phyloP scores from a whole-genome alignment of 2,329 filamentous ascomycete genomes.

The Blumeriella jaapii region DNA sequence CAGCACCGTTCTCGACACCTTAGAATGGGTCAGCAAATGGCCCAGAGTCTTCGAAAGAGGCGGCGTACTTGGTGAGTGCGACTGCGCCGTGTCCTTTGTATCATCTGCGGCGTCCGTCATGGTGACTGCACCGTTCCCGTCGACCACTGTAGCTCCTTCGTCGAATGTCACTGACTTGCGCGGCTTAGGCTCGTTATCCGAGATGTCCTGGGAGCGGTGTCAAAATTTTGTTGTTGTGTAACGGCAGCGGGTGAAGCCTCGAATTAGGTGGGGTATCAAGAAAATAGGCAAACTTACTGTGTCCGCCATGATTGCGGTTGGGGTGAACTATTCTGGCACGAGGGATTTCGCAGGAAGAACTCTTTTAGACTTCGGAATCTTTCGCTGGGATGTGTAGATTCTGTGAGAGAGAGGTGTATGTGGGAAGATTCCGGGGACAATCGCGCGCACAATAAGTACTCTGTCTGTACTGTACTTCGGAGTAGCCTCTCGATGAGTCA shows the following conservation, averaged over 20 bases:
- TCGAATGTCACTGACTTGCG: conserved; percentile 93
- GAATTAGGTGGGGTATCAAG: conserved; percentile 15
- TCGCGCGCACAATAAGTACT: no score
- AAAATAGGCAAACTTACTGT: conserved; percentile 23
- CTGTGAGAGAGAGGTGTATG: no score
- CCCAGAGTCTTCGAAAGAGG: conserved; percentile 41
- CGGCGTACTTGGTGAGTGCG: conserved; percentile 60
- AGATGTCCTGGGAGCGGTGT: conserved; percentile 18
- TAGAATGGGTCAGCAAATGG: conserved; percentile 39
- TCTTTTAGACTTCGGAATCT: background rate
- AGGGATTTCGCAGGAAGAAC: background rate
- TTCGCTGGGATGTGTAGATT: no score
- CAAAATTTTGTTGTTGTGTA: conserved; percentile 14
- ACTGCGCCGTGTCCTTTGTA: conserved; percentile 70
- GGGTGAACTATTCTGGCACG: conserved; percentile 1
- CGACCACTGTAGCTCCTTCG: conserved; percentile 76
- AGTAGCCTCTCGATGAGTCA: no score
- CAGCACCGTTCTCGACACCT: conserved; percentile 28
- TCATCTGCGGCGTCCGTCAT: no score
- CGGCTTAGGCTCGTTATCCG: conserved; percentile 48
- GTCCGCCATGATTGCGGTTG: conserved; percentile 41
- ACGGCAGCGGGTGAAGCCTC: conserved; percentile 5
- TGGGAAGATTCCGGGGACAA: no score
- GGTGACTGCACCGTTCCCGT: no score
- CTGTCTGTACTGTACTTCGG: no score